These are phyloP conservation scores for Quercus alba DNA, from an alignment of 306 rosid species.

Conservation along the genomic window DNA sequence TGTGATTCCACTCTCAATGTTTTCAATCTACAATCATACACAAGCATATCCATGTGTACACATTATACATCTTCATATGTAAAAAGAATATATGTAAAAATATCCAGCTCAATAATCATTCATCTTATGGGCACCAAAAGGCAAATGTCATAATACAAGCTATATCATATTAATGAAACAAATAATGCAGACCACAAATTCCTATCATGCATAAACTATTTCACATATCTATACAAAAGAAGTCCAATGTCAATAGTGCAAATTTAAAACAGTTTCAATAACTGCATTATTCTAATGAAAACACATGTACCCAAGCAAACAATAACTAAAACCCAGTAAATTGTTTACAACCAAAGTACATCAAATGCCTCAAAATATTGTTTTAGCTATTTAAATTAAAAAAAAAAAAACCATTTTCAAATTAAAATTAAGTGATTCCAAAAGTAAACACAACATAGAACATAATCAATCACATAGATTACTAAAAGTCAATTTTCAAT, in stretches of 20 bases:
- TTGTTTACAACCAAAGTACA: background rate
- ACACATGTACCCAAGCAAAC: background rate
- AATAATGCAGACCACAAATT: background rate
- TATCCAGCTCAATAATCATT: background rate
- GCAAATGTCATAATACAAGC: background rate
- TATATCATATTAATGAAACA: background rate
- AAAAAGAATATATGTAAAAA: background rate
- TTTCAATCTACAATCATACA: background rate
- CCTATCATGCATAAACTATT: background rate
- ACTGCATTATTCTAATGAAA: background rate
- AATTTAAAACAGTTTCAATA: background rate
- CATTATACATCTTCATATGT: background rate
- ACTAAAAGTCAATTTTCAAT: background rate
- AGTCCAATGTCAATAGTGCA: background rate
- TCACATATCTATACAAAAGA: background rate
- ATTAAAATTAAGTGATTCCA: background rate
- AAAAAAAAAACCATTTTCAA: background rate
- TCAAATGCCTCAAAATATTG: no score
- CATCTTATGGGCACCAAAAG: background rate
- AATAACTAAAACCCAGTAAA: background rate
- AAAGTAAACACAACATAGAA: background rate
- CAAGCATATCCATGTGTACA: background rate
- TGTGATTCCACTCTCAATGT: background rate
- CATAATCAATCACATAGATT: background rate
- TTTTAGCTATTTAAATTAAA: no score